Conservation (phyloP, 2,329 filamentous ascomycete species). For the Ascocoryne sarcoides region DNA sequence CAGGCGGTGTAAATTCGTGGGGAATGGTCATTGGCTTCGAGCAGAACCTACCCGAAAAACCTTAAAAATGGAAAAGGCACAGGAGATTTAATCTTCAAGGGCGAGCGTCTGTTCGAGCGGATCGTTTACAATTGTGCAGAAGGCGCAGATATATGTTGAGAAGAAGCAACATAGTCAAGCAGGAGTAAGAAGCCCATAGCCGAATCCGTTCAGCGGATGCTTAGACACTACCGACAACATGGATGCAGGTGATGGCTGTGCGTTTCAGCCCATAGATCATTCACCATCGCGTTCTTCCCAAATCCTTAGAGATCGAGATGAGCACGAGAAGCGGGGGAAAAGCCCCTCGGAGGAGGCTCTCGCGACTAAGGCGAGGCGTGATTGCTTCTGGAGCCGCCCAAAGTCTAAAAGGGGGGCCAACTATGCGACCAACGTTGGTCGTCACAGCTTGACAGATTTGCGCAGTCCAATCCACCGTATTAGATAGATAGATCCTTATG, state of each 20-base stretch:
- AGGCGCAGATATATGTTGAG: not conserved
- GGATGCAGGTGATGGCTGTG: not conserved
- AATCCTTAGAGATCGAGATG: not conserved
- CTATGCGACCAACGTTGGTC: not conserved
- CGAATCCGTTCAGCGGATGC: not conserved
- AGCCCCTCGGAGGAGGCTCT: not conserved
- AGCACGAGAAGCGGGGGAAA: not conserved
- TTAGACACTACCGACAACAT: not conserved
- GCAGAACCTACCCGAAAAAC: not conserved
- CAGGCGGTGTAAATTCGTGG: not conserved
- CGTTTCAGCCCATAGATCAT: not conserved
- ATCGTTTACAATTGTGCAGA: not conserved
- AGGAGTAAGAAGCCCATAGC: not conserved
- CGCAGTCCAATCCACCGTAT: not conserved
- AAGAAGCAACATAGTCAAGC: not conserved
- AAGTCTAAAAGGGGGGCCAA: not conserved
- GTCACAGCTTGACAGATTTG: not conserved
- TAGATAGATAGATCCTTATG: not conserved
- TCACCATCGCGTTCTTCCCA: not conserved
- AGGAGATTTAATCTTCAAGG: not conserved
- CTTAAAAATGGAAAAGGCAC: not conserved
- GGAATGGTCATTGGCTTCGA: not conserved
- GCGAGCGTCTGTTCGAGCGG: not conserved
- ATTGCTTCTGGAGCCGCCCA: not conserved
- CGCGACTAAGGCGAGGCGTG: not conserved